Conservation (phyloP, 192 early-diverging fungal species). For the Diversispora epigaea region DNA sequence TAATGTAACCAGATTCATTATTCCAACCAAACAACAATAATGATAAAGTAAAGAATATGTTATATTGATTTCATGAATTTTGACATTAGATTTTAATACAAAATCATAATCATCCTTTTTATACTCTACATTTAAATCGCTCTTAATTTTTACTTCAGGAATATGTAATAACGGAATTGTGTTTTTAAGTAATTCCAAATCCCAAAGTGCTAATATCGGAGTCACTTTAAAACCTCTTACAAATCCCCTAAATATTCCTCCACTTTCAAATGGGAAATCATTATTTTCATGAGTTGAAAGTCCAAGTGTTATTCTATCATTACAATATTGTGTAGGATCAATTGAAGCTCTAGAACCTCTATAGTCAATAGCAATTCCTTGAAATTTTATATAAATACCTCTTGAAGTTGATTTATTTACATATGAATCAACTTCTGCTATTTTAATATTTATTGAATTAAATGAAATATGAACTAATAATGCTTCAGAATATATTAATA, state of each 20-base stretch:
- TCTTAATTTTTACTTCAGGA: constrained; percentile 6
- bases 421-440: constrained; percentile 14
- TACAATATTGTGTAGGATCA: constrained; percentile 12
- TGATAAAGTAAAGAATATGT: constrained; percentile 30
- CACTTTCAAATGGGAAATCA: constrained; percentile 2
- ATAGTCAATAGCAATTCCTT: constrained; percentile 15
- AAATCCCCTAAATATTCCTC: constrained; percentile 7
- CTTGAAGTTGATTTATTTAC: constrained; percentile 20
- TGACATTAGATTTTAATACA: not conserved
- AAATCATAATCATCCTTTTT: not conserved
- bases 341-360: constrained; percentile 13
- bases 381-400: constrained; percentile 12
- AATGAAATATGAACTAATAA: constrained; percentile 18
- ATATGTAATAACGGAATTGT: constrained; percentile 19
- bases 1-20: not conserved
- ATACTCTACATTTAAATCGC: not conserved
- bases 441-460: constrained; percentile 4
- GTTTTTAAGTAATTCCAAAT: constrained; percentile 9
- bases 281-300: not conserved
- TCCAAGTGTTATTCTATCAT: constrained; percentile 11
- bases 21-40: constrained; percentile 26
- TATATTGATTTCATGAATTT: constrained; percentile 4
- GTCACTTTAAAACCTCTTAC: constrained; percentile 2
- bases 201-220: constrained; percentile 17
- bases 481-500: constrained; percentile 2